Base-by-base conservation (phyloP, 2,329 filamentous ascomycete species). In the Trichophyton schoenleinii region DNA sequence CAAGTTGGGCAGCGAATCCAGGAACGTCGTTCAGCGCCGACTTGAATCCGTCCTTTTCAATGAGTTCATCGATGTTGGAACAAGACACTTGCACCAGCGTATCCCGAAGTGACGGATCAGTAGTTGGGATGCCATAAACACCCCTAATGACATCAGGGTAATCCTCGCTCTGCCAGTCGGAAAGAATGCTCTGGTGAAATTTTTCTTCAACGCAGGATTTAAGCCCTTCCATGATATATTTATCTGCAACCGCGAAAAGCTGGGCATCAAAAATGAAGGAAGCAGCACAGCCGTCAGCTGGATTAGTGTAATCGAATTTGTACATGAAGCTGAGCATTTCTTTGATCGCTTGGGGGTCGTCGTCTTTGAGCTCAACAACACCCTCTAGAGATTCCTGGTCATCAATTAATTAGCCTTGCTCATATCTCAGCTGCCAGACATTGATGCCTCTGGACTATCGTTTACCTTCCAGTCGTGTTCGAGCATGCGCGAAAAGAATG, bases 321-420 rank as follows among this genome's bases (percentile, higher is more conserved):
- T 70, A 70, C 66, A 69, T 67, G 38, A 66, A 69, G 34, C 63
- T 60, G 28, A 70, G 57, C 67, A 68, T 69, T 59, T 66, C 68
- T 62, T 67, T 59, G 18, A 69, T 61, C 6, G 64, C 64, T 6
- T 25, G 28, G 25, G 65, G 64, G 9, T 67, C 63, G 41, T 68
- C 65, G 15, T 66, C 64, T 36, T 63, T 53, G 31, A 68, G 63
- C 15, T 58, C 25, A 59, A 67, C 63, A 8, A 20, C 28, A 60
- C 61, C 62, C 11, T 62, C 60, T 0, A 11, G 22, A 4, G 59
- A 1, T 38, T 60, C 59, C 46, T 60, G 20, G 5, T 44, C 41
- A 11, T 11, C 15, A 3, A 44, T 38, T 41, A 3, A 44, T 38
- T 41, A 18, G 28, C 5, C 38, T 38, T n/a, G 15, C n/a, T 36